These are phyloP conservation scores for Corrigiola litoralis DNA, from an alignment of 179 eudicot genomes.

Conservation along the genomic window DNA sequence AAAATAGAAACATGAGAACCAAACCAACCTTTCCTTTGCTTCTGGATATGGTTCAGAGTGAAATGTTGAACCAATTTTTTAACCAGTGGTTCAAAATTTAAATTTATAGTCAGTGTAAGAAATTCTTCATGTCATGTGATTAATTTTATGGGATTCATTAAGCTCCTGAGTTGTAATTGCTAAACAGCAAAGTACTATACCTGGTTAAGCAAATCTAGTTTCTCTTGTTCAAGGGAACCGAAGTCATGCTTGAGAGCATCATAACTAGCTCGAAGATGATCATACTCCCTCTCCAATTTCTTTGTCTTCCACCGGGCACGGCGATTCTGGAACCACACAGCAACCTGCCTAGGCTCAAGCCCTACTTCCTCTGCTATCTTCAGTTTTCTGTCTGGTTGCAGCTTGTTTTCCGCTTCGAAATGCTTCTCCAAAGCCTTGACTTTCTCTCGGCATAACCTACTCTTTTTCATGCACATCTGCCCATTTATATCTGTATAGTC, in stretches of 20 bases:
- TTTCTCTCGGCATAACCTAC: conserved; percentile 25
- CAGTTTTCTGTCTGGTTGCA: conserved; percentile 28
- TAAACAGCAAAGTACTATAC: conserved; percentile 24
- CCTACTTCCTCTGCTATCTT: conserved; percentile 41
- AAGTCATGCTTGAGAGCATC: conserved; percentile 43
- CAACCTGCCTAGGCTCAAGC: conserved; percentile 48
- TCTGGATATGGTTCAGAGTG: too few species aligned
- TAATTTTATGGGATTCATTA: too few species aligned
- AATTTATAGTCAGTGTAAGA: too few species aligned
- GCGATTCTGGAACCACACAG: conserved; percentile 60
- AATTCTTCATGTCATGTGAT: too few species aligned
- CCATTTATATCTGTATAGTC: conserved; percentile 25
- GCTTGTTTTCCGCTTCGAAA: conserved; percentile 30
- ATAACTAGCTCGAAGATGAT: conserved; percentile 34
- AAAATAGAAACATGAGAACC: not conserved
- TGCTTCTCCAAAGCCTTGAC: conserved; percentile 31
- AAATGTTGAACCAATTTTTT: too few species aligned
- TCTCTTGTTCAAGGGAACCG: conserved; percentile 36
- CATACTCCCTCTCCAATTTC: conserved; percentile 46
- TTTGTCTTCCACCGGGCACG: conserved; percentile 49
- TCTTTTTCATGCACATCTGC: conserved; percentile 21
- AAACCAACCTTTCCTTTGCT: not conserved
- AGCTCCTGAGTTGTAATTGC: not conserved
- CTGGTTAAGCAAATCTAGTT: conserved; percentile 34
- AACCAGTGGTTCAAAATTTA: too few species aligned